A percentile compares a stretch with the other conserved stretches of the same genome.
Conservation (phyloP, 192 early-diverging fungal species). For the Coemansia sp. region DNA sequence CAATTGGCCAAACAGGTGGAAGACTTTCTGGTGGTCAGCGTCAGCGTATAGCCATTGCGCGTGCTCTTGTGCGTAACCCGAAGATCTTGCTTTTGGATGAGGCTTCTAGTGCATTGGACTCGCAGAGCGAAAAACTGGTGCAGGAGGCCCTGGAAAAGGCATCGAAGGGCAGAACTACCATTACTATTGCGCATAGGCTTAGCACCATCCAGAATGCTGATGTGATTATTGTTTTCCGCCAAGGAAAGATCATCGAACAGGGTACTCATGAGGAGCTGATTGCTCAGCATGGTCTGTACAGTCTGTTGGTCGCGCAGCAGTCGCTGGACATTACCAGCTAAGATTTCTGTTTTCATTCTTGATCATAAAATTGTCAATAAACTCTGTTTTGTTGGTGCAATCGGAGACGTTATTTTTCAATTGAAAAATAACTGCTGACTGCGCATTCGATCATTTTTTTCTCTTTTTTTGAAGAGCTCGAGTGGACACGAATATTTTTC, state of each 20-base stretch:
- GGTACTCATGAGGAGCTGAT: conserved; percentile 56
- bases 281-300: conserved; percentile 46
- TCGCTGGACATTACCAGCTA: conserved; percentile 7
- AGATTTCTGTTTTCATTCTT: background rate
- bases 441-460: too few species aligned
- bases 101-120: conserved; percentile 83
- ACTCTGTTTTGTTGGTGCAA: too few species aligned
- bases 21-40: conserved; percentile 69
- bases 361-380: too few species aligned
- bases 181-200: conserved; percentile 75
- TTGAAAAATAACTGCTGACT: too few species aligned
- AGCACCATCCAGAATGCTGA: conserved; percentile 86
- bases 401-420: too few species aligned
- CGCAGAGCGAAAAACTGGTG: conserved; percentile 77
- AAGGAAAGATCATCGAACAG: conserved; percentile 57
- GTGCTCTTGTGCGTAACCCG: conserved; percentile 68
- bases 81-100: conserved; percentile 80
- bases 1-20: conserved; percentile 67
- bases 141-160: conserved; percentile 76
- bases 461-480: too few species aligned
- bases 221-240: conserved; percentile 68
- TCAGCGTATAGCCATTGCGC: conserved; percentile 73
- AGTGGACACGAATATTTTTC: too few species aligned
- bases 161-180: conserved; percentile 72
- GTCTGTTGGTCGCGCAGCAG: conserved; percentile 3